Conservation (phyloP, 805 yeast species). For the Candida anglica region DNA sequence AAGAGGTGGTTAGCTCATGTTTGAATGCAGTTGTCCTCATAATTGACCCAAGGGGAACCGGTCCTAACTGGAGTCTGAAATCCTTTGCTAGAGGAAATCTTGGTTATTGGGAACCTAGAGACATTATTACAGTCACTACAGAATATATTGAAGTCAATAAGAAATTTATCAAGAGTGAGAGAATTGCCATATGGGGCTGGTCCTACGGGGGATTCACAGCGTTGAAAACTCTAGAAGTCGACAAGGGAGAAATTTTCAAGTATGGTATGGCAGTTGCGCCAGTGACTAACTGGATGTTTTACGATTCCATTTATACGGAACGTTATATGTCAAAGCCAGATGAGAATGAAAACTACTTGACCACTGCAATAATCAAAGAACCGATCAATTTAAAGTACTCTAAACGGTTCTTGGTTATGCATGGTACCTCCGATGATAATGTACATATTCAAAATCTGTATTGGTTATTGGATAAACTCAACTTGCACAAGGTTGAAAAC, state of each 20-base stretch:
- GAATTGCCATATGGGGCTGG: slow-evolving; percentile 96
- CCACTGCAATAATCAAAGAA: slow-evolving; percentile 50
- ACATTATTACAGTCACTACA: slow-evolving; percentile 49
- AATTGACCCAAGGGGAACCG: slow-evolving; percentile 81
- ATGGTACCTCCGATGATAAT: slow-evolving; percentile 96
- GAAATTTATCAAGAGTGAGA: slow-evolving; percentile 50
- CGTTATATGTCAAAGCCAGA: slow-evolving; percentile 87
- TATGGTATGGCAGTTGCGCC: slow-evolving; percentile 98
- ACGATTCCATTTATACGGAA: slow-evolving; percentile 93
- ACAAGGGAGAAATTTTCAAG: slow-evolving; percentile 67
- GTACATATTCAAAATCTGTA: slow-evolving; percentile 92
- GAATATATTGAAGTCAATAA: slow-evolving; percentile 42
- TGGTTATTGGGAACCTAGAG: slow-evolving; percentile 78
- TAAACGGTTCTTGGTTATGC: slow-evolving; percentile 79
- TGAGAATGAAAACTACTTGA: slow-evolving; percentile 62
- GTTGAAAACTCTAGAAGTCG: slow-evolving; percentile 81
- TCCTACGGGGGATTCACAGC: slow-evolving; percentile 96
- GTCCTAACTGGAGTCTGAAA: slow-evolving; percentile 67
- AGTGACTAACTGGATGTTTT: slow-evolving; percentile 89
- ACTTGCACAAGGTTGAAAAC: slow-evolving; percentile 52
- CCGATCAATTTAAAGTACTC: slow-evolving; percentile 51
- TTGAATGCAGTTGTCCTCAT: slow-evolving; percentile 59
- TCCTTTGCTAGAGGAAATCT: slow-evolving; percentile 53
- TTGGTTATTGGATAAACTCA: slow-evolving; percentile 67
- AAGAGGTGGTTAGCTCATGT: slow-evolving; percentile 54